A percentile compares a stretch with the other conserved stretches of the same genome.
These are phyloP conservation scores for Blastobotrys robertii DNA, from an alignment of 805 yeast species.

Conservation along the genomic window DNA sequence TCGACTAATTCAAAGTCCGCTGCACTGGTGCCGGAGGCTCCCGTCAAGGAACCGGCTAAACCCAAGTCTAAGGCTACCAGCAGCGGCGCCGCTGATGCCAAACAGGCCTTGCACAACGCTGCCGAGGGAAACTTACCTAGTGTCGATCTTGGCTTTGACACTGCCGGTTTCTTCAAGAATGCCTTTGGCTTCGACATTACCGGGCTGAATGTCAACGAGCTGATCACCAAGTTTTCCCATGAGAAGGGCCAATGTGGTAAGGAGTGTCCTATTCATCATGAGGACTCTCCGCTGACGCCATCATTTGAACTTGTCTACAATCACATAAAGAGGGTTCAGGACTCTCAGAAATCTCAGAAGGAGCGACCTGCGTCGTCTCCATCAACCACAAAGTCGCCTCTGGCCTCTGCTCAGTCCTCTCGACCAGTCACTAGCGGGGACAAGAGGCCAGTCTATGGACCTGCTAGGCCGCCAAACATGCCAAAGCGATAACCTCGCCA, in stretches of 20 bases:
- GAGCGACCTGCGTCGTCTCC: too few species aligned
- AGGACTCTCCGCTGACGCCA: not conserved
- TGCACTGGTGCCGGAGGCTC: too few species aligned
- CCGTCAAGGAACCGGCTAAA: too few species aligned
- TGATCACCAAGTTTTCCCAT: conserved; percentile 1
- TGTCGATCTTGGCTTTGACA: not conserved
- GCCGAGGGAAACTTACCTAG: conserved; percentile 2
- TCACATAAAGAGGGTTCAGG: not conserved
- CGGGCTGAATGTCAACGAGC: conserved; percentile 5
- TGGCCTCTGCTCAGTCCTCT: not conserved
- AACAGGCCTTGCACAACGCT: not conserved
- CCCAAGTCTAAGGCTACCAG: too few species aligned
- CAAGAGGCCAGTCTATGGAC: conserved; percentile 1
- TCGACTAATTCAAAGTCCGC: too few species aligned
- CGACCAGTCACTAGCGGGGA: not conserved
- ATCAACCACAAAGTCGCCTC: too few species aligned
- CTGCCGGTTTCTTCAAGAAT: conserved; percentile 6
- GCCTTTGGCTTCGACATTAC: conserved; percentile 10
- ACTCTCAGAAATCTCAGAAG: too few species aligned
- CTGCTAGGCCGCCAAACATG: conserved; percentile 2
- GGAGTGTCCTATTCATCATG: conserved; percentile 6
- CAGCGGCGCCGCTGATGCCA: not conserved
- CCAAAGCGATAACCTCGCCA: not conserved
- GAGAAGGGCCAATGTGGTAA: not conserved
- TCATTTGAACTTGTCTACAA: too few species aligned